Evolutionary conservation across 2,329 filamentous ascomycete genomes (phyloP).

Genomic region (Dothistroma septosporum): DNA sequence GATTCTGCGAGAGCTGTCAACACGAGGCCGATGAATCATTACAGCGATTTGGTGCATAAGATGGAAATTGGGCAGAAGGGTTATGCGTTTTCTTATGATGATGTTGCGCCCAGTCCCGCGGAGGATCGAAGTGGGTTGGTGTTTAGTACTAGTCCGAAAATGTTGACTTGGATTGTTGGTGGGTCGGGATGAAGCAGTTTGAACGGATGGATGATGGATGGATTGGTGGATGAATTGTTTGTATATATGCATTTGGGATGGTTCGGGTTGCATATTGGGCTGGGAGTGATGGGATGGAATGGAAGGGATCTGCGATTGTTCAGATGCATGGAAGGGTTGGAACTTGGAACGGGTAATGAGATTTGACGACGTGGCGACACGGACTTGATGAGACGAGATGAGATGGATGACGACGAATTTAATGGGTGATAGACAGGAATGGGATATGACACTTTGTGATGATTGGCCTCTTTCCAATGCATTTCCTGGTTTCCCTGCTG

Average conservation of each 20-base stretch:
- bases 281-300: too few species aligned
- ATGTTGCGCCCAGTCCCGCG: constrained; percentile 47
- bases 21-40: constrained; percentile 50
- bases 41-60: constrained; percentile 56
- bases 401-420: not conserved
- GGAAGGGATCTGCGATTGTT: not conserved
- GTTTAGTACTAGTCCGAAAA: constrained; percentile 39
- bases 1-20: constrained; percentile 30
- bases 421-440: not conserved
- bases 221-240: not conserved
- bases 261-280: too few species aligned
- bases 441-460: not conserved
- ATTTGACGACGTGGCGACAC: not conserved
- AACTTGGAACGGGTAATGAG: not conserved
- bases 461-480: not conserved
- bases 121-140: constrained; percentile 52
- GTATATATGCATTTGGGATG: too few species aligned
- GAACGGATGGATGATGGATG: not conserved
- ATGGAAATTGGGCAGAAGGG: constrained; percentile 57
- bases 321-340: not conserved
- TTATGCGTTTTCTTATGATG: constrained; percentile 66
- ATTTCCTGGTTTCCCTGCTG: not conserved
- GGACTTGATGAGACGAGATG: not conserved
- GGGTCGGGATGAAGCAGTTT: constrained; percentile 26
- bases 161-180: constrained; percentile 48